Conservation (phyloP, 352 stramenopile species). For the Bremia lactucae region DNA sequence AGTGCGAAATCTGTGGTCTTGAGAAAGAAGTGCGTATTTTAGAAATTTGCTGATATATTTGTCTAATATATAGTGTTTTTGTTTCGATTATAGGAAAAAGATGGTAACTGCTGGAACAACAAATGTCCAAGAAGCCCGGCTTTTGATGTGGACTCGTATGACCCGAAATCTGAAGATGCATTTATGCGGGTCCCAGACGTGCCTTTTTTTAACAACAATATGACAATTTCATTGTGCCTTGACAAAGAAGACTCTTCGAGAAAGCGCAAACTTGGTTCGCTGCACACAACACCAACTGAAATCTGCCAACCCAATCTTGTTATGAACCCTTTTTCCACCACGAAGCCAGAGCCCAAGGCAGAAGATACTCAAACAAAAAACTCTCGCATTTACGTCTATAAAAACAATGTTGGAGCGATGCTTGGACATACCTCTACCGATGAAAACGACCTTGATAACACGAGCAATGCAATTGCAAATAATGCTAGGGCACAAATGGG, state of each 20-base stretch:
- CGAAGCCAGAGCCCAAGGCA: conserved; percentile 30
- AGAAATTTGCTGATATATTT: neutral
- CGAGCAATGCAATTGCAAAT: conserved; percentile 8
- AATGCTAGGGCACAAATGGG: conserved; percentile 15
- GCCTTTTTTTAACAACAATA: conserved; percentile 35
- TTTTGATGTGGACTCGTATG: conserved; percentile 34
- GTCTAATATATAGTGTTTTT: conserved; percentile 4
- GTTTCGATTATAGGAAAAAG: neutral
- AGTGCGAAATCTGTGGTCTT: conserved; percentile 71
- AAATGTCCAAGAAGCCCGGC: conserved; percentile 53
- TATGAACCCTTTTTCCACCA: conserved; percentile 3
- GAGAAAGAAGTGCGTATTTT: conserved; percentile 60
- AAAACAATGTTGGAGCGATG: conserved; percentile 32
- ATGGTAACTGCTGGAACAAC: conserved; percentile 53
- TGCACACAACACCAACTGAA: conserved; percentile 4
- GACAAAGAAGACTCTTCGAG: conserved; percentile 28
- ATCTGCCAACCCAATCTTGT: conserved; percentile 3
- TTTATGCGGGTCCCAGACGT: conserved; percentile 48
- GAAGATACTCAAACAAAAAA: conserved; percentile 27
- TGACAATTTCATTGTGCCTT: conserved; percentile 44
- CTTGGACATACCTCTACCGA: conserved; percentile 4
- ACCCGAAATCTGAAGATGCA: conserved; percentile 25
- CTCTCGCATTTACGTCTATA: conserved; percentile 3
- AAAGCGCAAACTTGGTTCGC: conserved; percentile 41
- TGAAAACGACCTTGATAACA: conserved; percentile 7